These are phyloP conservation scores for Trichoderma atrobrunneum DNA, from an alignment of 2,329 filamentous ascomycete species.

Conservation along the genomic window DNA sequence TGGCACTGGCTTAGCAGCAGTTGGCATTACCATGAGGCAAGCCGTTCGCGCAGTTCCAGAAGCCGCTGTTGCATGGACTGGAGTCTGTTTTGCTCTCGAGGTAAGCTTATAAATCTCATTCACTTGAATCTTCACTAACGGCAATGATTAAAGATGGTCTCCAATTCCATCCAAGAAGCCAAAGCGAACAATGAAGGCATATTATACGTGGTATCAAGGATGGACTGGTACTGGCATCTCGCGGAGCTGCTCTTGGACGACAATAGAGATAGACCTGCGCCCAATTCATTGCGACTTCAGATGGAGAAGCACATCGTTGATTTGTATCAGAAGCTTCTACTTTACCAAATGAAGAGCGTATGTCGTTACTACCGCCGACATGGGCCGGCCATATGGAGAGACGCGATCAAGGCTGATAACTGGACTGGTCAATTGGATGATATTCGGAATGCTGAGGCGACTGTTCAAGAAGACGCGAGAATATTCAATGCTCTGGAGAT, in stretches of 20 bases:
- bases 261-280: not conserved
- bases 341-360: not conserved
- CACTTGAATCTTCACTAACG: not conserved
- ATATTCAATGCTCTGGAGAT: too few species aligned
- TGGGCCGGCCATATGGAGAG: not conserved
- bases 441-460: not conserved
- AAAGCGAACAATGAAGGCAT: not conserved
- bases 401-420: not conserved
- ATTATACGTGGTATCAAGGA: not conserved
- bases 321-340: not conserved
- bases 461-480: not conserved
- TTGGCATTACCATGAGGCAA: constrained; percentile 15
- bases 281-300: not conserved
- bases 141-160: not conserved
- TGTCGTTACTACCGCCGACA: not conserved
- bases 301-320: not conserved
- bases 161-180: not conserved
- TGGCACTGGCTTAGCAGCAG: not conserved
- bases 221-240: not conserved
- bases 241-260: not conserved
- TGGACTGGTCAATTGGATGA: not conserved
- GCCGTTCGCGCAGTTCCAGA: not conserved
- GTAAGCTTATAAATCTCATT: not conserved
- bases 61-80: not conserved
- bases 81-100: not conserved